phyloP scores from a whole-genome alignment of 495 filamentous ascomycete genomes.

The Neurospora sp. region DNA sequence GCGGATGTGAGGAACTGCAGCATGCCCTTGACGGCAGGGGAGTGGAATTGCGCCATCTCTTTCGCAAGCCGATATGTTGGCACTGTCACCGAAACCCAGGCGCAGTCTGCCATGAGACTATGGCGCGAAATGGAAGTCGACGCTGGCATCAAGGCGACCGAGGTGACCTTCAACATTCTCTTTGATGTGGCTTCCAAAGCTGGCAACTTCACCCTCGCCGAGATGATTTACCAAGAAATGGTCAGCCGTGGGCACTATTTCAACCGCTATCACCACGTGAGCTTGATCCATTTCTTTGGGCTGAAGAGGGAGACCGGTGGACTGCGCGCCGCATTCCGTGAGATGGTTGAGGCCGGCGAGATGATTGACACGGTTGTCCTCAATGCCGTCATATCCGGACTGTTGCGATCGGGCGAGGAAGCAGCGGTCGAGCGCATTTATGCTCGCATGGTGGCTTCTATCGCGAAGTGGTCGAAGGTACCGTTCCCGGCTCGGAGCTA shows the following conservation, averaged over 20 bases:
- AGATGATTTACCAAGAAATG: conserved; percentile 80
- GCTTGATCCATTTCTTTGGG: conserved; percentile 74
- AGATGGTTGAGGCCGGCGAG: conserved; percentile 70
- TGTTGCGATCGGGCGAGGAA: conserved; percentile 63
- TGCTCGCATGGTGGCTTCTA: conserved; percentile 60
- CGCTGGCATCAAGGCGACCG: conserved; percentile 51
- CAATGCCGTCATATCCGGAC: conserved; percentile 72
- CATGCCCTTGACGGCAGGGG: conserved; percentile 49
- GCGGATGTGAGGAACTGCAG: conserved; percentile 66
- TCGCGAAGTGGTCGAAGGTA: conserved; percentile 17
- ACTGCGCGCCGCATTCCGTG: conserved; percentile 60
- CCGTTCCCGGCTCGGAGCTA: conserved; percentile 30
- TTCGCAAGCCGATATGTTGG: conserved; percentile 64
- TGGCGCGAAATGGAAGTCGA: conserved; percentile 82
- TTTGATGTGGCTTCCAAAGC: conserved; percentile 83
- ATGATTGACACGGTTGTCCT: conserved; percentile 80
- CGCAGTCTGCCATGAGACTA: conserved; percentile 63
- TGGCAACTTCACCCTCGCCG: conserved; percentile 68
- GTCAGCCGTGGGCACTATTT: conserved; percentile 48
- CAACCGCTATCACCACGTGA: conserved; percentile 67
- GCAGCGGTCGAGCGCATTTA: conserved; percentile 69
- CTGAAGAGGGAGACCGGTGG: conserved; percentile 56
- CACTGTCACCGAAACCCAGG: conserved; percentile 50
- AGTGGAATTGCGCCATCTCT: conserved; percentile 80
- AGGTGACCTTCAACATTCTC: conserved; percentile 80